Percentiles rank a stretch among this genome's conserved stretches.
Evolutionary conservation across 495 filamentous ascomycete genomes (phyloP).

Genomic region (Oleoguttula mirabilis): DNA sequence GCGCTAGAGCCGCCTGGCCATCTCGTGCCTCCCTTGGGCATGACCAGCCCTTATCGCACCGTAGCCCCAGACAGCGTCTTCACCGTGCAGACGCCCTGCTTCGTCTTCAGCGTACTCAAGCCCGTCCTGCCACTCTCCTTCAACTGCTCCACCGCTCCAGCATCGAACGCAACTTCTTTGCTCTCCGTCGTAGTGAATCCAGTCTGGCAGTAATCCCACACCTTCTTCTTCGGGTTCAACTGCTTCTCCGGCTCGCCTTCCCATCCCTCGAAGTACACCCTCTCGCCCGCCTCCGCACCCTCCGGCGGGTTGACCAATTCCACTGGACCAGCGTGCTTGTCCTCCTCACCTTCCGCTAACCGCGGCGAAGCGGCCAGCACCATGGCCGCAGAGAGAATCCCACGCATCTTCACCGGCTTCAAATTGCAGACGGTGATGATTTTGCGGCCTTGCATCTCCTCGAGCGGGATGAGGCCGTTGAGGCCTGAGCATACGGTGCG

Average conservation of each 20-base stretch:
- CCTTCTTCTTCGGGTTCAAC: slow-evolving; percentile 97
- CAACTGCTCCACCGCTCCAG: slow-evolving; percentile 46
- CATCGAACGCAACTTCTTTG: slow-evolving; percentile 70
- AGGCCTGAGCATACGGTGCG: slow-evolving; percentile 94
- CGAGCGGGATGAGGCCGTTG: slow-evolving; percentile 81
- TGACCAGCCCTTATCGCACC: slow-evolving; percentile 14
- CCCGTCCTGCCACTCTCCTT: slow-evolving; percentile 32
- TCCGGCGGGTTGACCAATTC: slow-evolving; percentile 81
- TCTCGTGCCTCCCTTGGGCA: too few relatives aligned
- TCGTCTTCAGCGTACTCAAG: slow-evolving; percentile 29
- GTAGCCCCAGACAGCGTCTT: slow-evolving; percentile 28
- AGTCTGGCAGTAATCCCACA: slow-evolving; percentile 91
- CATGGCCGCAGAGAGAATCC: slow-evolving; percentile 92
- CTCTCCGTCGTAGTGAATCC: slow-evolving; percentile 77
- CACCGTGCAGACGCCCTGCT: slow-evolving; percentile 30
- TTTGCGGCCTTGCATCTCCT: slow-evolving; percentile 92
- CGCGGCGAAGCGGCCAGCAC: slow-evolving; percentile 86
- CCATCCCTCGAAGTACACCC: slow-evolving; percentile 90
- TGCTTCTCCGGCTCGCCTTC: slow-evolving; percentile 79
- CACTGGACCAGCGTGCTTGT: slow-evolving; percentile 78
- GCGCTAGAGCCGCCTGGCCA: too few relatives aligned
- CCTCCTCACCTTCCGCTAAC: slow-evolving; percentile 60
- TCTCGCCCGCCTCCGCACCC: slow-evolving; percentile 68
- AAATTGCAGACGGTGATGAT: slow-evolving; percentile 92
- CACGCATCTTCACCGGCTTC: slow-evolving; percentile 97